A percentile compares a stretch with the other conserved stretches of the same genome.
phyloP scores from a whole-genome alignment of 495 filamentous ascomycete species.

The Annulohypoxylon stygium region DNA sequence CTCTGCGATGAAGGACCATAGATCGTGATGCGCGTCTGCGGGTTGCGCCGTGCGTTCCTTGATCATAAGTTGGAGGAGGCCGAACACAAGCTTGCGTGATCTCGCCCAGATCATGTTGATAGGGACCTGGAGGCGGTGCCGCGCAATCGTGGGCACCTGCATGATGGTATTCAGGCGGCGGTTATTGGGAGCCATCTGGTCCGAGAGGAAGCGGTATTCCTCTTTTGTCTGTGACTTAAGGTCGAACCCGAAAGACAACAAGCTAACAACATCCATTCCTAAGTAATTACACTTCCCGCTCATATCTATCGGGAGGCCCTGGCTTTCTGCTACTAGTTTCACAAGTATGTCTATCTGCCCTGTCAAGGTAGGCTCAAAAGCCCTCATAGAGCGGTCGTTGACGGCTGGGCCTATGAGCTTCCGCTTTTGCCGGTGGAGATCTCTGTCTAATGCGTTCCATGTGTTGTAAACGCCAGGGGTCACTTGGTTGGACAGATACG shows the following conservation, averaged over 20 bases:
- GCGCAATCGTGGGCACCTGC: constrained; percentile 29
- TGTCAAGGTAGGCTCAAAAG: constrained; percentile 36
- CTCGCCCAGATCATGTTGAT: constrained; percentile 4
- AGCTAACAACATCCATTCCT: constrained; percentile 26
- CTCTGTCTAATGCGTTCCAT: constrained; percentile 24
- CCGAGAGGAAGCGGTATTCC: constrained; percentile 31
- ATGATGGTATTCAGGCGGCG: constrained; percentile 23
- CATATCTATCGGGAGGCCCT: constrained; percentile 38
- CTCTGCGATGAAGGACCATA: constrained; percentile 56
- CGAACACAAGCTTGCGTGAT: neutral
- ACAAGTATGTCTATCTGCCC: constrained; percentile 33
- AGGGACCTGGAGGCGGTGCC: constrained; percentile 10
- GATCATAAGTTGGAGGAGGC: constrained; percentile 36
- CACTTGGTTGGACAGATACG: constrained; percentile 1
- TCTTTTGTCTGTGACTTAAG: constrained; percentile 23
- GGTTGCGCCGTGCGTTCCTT: constrained; percentile 19
- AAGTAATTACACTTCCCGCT: constrained; percentile 9
- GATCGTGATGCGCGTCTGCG: constrained; percentile 32
- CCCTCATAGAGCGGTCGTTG: constrained; percentile 34
- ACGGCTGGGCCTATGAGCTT: constrained; percentile 29
- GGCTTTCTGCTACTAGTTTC: constrained; percentile 1
- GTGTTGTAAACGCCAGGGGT: constrained; percentile 16
- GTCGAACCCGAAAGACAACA: constrained; percentile 31
- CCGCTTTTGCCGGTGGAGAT: constrained; percentile 25
- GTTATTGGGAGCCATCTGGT: constrained; percentile 30